phyloP scores from a whole-genome alignment of 176 grass and related monocot genomes.

The Rhipidocladum racemiflorum region DNA sequence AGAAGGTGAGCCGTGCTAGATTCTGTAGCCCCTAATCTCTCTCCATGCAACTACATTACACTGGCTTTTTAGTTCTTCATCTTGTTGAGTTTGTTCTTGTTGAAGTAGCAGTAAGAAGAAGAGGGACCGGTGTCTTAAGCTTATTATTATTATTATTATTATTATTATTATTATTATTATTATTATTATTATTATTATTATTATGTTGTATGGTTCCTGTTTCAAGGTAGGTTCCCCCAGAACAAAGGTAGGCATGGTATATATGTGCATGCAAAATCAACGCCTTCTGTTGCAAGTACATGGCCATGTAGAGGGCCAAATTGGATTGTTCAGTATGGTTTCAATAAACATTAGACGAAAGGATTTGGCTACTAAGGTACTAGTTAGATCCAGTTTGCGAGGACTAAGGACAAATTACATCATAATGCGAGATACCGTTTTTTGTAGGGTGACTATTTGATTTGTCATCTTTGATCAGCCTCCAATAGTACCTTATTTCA shows the following conservation, averaged over 20 bases:
- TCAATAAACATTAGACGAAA: neutral
- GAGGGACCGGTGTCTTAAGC: neutral
- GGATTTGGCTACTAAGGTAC: neutral
- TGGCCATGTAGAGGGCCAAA: neutral
- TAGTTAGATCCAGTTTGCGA: neutral
- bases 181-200: too few species aligned
- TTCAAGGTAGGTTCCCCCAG: neutral
- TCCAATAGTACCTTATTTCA: neutral
- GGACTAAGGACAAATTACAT: neutral
- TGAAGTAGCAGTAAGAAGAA: neutral
- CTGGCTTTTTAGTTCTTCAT: neutral
- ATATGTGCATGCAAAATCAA: neutral
- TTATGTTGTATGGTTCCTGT: neutral
- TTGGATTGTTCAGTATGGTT: neutral
- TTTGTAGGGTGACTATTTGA: neutral
- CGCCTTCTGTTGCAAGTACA: neutral
- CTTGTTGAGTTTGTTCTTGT: neutral
- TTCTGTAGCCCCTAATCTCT: neutral
- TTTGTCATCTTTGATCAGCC: neutral
- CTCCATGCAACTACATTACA: slow-evolving; percentile 4
- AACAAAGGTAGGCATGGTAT: neutral
- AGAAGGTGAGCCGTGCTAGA: slow-evolving; percentile 23
- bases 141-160: too few species aligned
- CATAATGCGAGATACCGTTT: neutral
- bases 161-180: too few species aligned